Evolutionary conservation across 2,329 filamentous ascomycete genomes (phyloP), one percentile per base, ranked within the genome.

Genomic region (Clonostachys rhizophaga): DNA sequence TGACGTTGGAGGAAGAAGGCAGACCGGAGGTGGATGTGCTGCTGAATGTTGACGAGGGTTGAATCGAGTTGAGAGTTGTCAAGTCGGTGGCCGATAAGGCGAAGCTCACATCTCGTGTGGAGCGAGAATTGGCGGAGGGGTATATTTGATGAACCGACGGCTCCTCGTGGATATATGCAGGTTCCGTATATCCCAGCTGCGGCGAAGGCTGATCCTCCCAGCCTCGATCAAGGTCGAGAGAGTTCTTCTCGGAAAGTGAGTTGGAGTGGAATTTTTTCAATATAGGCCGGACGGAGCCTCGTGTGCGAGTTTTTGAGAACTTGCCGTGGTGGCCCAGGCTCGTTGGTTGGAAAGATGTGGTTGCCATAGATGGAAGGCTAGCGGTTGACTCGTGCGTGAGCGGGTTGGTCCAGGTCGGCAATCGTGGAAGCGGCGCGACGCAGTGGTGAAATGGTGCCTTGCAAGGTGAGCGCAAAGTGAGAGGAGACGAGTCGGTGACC

Each of bases 191-290:
- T 58, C 61, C 48, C 57, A 56, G 43, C 56, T 52, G 45, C 54
- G 59, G 41, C 55, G 52, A 48, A 18, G 57, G 58, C 55, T 81
- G 77, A 50, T 83, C 79, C 40, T 79, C 75, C 72, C 78, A 81
- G 17, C 72, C 70, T 41, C 81, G 75, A 58, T 84, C 77, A 51
- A 85, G 62, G 55, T 86, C 82, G 50, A 84, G 63, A 42, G 81
- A 84, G 57, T 74, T 82, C 67, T 82, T 83, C 53, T 82, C 79
- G 54, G 78, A 81, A 43, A 75, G 70, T 35, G 71, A 40, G 9
- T 40, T 45, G 24, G 46, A 65, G 45, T 67, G 65, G 50, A 77
- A 60, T 60, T 83, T 84, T 62, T 82, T 83, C 46, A 85, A 65
- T 41, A 84, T 83, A 10, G 81, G 81, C 63, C 83, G 84, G 52